Conservation (phyloP, 495 filamentous ascomycete genomes). For the Aspergillus olivimuriae region DNA sequence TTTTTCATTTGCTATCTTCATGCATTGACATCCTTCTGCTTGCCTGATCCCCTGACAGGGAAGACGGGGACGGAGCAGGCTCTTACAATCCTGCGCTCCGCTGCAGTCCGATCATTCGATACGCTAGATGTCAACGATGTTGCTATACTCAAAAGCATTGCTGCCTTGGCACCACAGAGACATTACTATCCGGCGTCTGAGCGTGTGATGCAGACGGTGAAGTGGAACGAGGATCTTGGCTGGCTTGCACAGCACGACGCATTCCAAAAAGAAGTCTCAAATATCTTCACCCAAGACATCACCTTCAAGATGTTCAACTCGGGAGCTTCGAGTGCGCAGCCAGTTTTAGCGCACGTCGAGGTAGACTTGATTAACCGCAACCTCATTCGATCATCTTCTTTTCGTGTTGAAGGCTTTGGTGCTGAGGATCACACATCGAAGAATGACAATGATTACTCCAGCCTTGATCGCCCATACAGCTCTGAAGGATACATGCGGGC, state of each 20-base stretch:
- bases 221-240: slow-evolving; percentile 38
- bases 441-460: slow-evolving; percentile 27
- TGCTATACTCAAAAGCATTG: slow-evolving; percentile 36
- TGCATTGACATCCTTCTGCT: slow-evolving; percentile 52
- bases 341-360: slow-evolving; percentile 4
- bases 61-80: slow-evolving; percentile 59
- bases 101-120: slow-evolving; percentile 45
- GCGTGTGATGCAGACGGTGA: slow-evolving; percentile 42
- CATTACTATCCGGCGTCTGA: slow-evolving; percentile 50
- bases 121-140: slow-evolving; percentile 33
- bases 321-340: background rate
- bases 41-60: slow-evolving; percentile 51
- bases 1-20: slow-evolving; percentile 52
- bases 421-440: slow-evolving; percentile 38
- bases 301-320: slow-evolving; percentile 16
- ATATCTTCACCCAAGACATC: slow-evolving; percentile 34
- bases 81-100: slow-evolving; percentile 42
- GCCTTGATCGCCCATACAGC: slow-evolving; percentile 1
- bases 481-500: slow-evolving; percentile 5
- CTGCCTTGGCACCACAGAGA: slow-evolving; percentile 44
- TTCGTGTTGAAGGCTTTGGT: slow-evolving; percentile 46
- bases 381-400: slow-evolving; percentile 39
- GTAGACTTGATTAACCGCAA: slow-evolving; percentile 31
- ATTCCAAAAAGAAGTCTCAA: slow-evolving; percentile 33
- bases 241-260: slow-evolving; percentile 45